Evolutionary conservation across 169 alveolate genomes (phyloP).

Genomic region (Eimeria praecox): DNA sequence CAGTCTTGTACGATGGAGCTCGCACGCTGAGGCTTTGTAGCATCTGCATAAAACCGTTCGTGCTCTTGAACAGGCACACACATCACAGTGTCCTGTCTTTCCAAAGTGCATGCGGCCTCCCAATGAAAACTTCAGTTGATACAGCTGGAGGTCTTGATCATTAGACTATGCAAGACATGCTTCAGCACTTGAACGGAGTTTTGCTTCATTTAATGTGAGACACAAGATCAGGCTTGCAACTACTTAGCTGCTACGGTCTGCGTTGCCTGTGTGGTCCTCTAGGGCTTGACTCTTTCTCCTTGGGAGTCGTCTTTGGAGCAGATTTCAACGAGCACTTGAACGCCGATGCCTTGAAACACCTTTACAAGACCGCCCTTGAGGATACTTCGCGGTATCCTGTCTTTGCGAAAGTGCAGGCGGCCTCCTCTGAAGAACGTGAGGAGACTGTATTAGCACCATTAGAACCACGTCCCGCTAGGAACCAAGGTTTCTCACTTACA

Average conservation of each 20-base stretch:
- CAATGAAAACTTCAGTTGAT: background rate
- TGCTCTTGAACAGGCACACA: too few relatives aligned
- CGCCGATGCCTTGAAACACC: background rate
- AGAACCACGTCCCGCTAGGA: background rate
- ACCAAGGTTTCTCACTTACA: background rate
- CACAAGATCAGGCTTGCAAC: background rate
- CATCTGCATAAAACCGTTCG: background rate
- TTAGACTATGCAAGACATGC: background rate
- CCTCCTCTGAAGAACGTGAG: background rate
- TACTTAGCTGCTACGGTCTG: background rate
- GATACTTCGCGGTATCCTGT: background rate
- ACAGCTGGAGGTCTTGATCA: background rate
- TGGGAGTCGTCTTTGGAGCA: slow-evolving; percentile 42
- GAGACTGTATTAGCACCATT: background rate
- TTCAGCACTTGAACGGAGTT: background rate
- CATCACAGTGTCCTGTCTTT: background rate
- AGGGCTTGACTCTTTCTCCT: slow-evolving; percentile 48
- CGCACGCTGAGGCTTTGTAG: background rate
- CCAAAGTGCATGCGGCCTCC: background rate
- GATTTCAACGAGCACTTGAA: slow-evolving; percentile 56
- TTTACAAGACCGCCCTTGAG: background rate
- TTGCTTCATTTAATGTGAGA: background rate
- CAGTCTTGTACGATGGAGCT: background rate
- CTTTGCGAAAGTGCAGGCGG: slow-evolving; percentile 30
- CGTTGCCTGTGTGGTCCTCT: background rate